A percentile compares a stretch with the other conserved stretches of the same genome.
These are phyloP conservation scores for Brassica balearica DNA, from an alignment of 441 rosid species.

Conservation along the genomic window DNA sequence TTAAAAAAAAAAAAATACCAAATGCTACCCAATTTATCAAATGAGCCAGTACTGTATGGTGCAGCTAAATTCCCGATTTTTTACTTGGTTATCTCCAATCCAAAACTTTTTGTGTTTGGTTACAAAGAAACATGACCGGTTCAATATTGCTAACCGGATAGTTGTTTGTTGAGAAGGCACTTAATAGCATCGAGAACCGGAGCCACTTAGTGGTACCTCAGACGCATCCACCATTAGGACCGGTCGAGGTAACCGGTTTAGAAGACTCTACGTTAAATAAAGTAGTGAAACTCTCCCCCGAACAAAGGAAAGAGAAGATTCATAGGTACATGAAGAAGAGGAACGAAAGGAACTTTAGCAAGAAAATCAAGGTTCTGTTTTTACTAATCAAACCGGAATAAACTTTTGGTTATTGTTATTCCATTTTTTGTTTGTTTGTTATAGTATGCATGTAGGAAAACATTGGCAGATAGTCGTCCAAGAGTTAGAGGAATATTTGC, in stretches of 20 bases:
- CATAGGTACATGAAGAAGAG: slow-evolving; percentile 90
- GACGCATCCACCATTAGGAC: slow-evolving; percentile 48
- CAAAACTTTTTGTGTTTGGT: not conserved
- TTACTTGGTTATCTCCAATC: not conserved
- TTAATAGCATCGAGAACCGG: slow-evolving; percentile 53
- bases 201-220: slow-evolving; percentile 41
- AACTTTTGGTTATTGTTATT: slow-evolving; percentile 10
- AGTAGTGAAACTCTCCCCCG: slow-evolving; percentile 74
- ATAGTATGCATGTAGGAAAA: slow-evolving; percentile 91
- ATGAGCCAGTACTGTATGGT: not conserved
- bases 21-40: not conserved
- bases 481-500: slow-evolving; percentile 90
- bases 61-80: not conserved
- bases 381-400: slow-evolving; percentile 8
- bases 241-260: slow-evolving; percentile 67
- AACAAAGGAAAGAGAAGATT: slow-evolving; percentile 88
- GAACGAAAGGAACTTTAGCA: slow-evolving; percentile 88
- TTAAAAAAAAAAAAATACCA: not conserved
- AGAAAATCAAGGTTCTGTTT: slow-evolving; percentile 79
- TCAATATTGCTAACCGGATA: slow-evolving; percentile 8
- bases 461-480: slow-evolving; percentile 87
- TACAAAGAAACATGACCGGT: not conserved
- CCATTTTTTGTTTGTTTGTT: not conserved
- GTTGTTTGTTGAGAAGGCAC: slow-evolving; percentile 44
- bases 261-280: slow-evolving; percentile 75